Evolutionary conservation across 345 rosid species (phyloP).

Genomic region (Aquilaria yunnanensis): DNA sequence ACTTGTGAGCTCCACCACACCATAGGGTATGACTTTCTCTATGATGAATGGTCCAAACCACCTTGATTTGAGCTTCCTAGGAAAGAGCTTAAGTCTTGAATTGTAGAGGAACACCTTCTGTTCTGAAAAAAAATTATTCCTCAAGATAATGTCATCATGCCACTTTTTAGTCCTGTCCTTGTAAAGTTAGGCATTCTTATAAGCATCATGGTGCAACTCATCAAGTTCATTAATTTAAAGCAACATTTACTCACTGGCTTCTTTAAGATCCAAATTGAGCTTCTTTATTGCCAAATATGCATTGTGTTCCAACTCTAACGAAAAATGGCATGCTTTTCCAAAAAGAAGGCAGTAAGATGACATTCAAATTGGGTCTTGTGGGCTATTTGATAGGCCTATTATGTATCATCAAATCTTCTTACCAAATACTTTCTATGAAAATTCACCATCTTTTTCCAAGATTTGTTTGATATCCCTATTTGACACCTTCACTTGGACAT

Average conservation of each 20-base stretch:
- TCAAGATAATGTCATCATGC: constrained; percentile 1
- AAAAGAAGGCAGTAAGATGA: too few species aligned
- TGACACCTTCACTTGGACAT: background rate
- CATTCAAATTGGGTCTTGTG: too few species aligned
- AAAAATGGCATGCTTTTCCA: too few species aligned
- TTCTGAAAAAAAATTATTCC: background rate
- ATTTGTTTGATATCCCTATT: background rate
- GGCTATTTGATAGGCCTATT: too few species aligned
- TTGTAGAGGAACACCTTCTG: constrained; percentile 1
- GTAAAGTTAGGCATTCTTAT: background rate
- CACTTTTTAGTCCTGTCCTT: background rate
- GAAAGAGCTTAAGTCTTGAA: background rate
- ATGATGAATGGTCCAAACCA: background rate
- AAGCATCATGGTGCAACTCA: background rate
- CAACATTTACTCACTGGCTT: too few species aligned
- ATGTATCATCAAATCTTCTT: too few species aligned
- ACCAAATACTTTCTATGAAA: too few species aligned
- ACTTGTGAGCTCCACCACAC: background rate
- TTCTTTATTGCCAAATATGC: too few species aligned
- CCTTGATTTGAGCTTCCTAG: background rate
- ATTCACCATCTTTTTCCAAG: too few species aligned
- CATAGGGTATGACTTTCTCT: background rate
- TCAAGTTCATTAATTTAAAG: too few species aligned
- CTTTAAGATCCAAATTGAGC: too few species aligned
- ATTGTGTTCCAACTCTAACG: too few species aligned